Evolutionary conservation across 2,329 filamentous ascomycete genomes (phyloP), one percentile per base, ranked within the genome.

Genomic region (Fusarium decemcellulare): DNA sequence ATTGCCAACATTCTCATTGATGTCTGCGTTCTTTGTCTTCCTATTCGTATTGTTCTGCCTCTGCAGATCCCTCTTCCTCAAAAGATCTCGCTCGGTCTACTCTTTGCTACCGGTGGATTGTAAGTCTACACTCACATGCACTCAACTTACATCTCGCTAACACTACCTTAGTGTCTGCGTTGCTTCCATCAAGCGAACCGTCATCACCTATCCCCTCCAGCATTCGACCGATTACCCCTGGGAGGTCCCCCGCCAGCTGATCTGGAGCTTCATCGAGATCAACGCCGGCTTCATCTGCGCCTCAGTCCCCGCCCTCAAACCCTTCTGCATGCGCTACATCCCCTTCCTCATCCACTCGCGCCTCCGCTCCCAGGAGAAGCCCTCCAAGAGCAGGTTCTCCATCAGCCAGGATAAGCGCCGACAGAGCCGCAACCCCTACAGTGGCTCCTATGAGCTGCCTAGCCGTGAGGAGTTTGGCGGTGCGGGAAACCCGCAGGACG

Each of bases 221-320:
- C 16, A 56, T 0, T 61, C 70, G 0, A 8, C 39, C 2, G 75
- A 77, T 52, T 78, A 77, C 42, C 75, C 73, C 0, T 77, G 76
- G 72, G 34, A 71, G 1, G 55, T 78, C 1, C 65, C 75, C 0
- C 60, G 61, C 2, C 74, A 78, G 10, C 44, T 77, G 10, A 61
- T 85, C 12, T 85, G 84, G 82, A 82, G 80, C 23, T 79, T 81
- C 60, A 80, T 87, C 52, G 85, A 87, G 65, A 77, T 86, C 62
- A 86, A 84, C 59, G 76, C 82, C 7, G 84, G 81, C n/a, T 83
- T 87, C 39, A 74, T 83, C 32, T 87, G 85, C 66, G 83, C 84
- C 18, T 84, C 81, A 8, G 78, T 85, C 0, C 84, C 85, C 0
- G 84, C 85, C 0, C 77, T 87, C 7, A 86, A 86, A 59, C 85